These are phyloP conservation scores for Penicillium fimorum DNA, from an alignment of 495 filamentous ascomycete genomes.

Conservation along the genomic window DNA sequence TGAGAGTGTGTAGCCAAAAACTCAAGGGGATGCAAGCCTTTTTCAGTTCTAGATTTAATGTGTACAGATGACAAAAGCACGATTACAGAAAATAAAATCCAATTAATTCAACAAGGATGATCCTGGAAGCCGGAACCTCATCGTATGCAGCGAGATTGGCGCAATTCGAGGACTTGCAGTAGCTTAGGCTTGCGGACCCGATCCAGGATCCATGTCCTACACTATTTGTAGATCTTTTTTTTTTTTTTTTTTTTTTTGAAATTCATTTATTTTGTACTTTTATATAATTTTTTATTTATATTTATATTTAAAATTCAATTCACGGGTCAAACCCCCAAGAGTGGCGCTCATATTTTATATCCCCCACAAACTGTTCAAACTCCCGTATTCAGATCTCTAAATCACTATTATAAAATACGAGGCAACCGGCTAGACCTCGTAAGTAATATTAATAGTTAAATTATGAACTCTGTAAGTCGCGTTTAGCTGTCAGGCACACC, in stretches of 20 bases:
- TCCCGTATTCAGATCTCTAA: neutral
- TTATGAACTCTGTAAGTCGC: neutral
- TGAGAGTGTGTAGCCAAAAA: conserved; percentile 1
- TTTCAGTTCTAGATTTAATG: conserved; percentile 17
- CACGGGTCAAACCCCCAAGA: conserved; percentile 10
- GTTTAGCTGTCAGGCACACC: conserved; percentile 5
- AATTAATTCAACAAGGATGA: conserved; percentile 35
- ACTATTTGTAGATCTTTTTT: conserved; percentile 22
- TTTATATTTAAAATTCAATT: neutral
- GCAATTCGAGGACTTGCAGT: conserved; percentile 12
- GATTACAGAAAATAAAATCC: conserved; percentile 9
- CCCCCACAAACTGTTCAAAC: neutral
- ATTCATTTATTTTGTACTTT: neutral
- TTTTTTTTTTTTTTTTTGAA: neutral
- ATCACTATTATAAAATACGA: conserved; percentile 4
- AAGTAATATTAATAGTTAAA: neutral
- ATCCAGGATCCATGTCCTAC: conserved; percentile 18
- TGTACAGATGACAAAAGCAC: conserved; percentile 11
- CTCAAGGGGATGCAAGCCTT: conserved; percentile 14
- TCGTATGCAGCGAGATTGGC: conserved; percentile 20
- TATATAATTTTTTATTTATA: neutral
- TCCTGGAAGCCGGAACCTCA: conserved; percentile 28
- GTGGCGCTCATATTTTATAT: conserved; percentile 27
- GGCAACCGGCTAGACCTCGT: conserved; percentile 1
- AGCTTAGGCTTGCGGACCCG: conserved; percentile 16